Evolutionary conservation across 257 asterid species (phyloP).

Genomic region (Nicotiana attenuata): DNA sequence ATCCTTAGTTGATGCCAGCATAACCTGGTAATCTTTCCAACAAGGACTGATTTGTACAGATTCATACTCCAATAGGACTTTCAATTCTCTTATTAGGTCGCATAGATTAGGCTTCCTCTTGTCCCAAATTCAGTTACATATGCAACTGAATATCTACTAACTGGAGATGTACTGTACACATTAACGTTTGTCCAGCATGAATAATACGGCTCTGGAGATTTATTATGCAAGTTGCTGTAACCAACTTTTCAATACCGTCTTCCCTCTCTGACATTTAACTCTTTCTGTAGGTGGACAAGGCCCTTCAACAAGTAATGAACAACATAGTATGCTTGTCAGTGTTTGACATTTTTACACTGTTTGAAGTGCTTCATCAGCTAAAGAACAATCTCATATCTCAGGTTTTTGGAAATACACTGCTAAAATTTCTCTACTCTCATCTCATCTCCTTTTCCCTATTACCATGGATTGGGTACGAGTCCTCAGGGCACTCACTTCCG

Average conservation of each 20-base stretch:
- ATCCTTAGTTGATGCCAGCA: too few relatives aligned
- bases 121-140: neutral
- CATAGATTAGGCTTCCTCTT: neutral
- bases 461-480: neutral
- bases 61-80: neutral
- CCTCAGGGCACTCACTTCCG: neutral
- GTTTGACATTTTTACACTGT: constrained; percentile 65
- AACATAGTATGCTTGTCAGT: constrained; percentile 53
- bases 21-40: too few relatives aligned
- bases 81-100: constrained; percentile 1
- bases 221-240: neutral
- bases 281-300: constrained; percentile 33
- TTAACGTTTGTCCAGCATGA: neutral
- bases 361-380: constrained; percentile 66
- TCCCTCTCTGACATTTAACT: neutral
- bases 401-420: constrained; percentile 31
- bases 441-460: neutral
- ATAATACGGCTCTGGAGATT: neutral
- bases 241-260: neutral
- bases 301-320: constrained; percentile 47
- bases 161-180: neutral
- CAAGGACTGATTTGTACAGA: neutral
- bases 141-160: neutral
- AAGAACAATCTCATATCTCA: constrained; percentile 42
- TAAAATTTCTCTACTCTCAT: neutral